Evolutionary conservation across 2,329 filamentous ascomycete species (phyloP).

Genomic region (Ramularia endophylla): DNA sequence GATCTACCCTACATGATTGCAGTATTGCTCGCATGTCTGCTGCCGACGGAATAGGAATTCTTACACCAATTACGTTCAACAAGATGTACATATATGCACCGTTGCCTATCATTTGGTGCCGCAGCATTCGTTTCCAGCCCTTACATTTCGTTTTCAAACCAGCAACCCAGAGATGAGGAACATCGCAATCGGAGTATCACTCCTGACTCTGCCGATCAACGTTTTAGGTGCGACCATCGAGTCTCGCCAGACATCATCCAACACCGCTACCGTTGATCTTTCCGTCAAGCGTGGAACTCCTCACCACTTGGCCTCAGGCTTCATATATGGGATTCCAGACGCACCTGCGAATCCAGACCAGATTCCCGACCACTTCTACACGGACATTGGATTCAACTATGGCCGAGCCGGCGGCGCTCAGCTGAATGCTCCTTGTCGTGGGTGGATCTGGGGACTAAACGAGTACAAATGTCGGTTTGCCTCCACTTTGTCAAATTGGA

Average conservation of each 20-base stretch:
- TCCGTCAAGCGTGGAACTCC: conserved; percentile 29
- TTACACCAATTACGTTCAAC: no score
- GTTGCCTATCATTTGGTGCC: no score
- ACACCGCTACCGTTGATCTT: conserved; percentile 27
- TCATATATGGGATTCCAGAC: conserved; percentile 38
- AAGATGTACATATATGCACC: no score
- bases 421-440: conserved; percentile 26
- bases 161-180: no score
- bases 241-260: conserved; percentile 13
- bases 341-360: conserved; percentile 24
- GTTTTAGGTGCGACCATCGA: conserved; percentile 5
- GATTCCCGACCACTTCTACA: conserved; percentile 37
- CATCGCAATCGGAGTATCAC: no score
- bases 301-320: conserved; percentile 36
- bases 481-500: conserved; percentile 43
- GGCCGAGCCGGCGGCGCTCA: conserved; percentile 40
- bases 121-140: no score
- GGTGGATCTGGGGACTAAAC: conserved; percentile 36
- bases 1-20: no score
- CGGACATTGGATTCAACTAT: conserved; percentile 38
- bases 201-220: no score
- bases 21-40: no score
- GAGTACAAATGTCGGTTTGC: conserved; percentile 35
- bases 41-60: no score
- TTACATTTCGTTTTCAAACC: no score